Evolutionary conservation across 1,284 basidiomycete genomes (phyloP), one percentile per base, ranked within the genome.

Genomic region (Cryptococcus deneoformans): DNA sequence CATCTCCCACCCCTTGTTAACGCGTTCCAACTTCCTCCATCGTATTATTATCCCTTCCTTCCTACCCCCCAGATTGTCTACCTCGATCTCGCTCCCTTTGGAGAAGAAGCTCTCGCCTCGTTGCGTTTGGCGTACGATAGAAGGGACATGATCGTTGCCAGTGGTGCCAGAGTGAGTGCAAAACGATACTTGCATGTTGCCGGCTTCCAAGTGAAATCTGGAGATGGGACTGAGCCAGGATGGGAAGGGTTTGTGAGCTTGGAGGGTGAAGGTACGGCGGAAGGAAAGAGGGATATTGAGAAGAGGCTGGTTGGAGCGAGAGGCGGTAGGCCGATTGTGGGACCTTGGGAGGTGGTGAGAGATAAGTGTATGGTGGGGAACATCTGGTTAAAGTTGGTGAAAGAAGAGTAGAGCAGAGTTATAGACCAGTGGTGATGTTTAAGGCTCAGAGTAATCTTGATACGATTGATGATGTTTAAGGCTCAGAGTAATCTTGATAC

Each of bases 141-240:
- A 5, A 70, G 71, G 35, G 78, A 79, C 55, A 65, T 79, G 48
- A 72, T 70, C 0, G 69, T 70, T 5, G 60, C 74, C 4, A 72
- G 71, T 3, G 77, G 78, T 2, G 76, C 76, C 6, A 64, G 71
- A 37, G 44, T 79, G 20, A 67, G 66, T 11, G 75, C 77, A 43
- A 78, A 78, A 59, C 68, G 77, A 5, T 79, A 78, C 60, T 63
- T 79, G 5, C 72, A 78, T 54, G 77, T 78, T 2, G 71, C 75
- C 3, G 78, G 77, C 2, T 73, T 78, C 48, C 70, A 76, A 53
- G 62, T 77, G 34, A 48, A 51, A 8, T 29, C 51, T n/a, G 50
- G 50, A 4, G 20, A 48, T 14, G 39, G 50, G 2, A 50, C 57
- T 0, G 61, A 53, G 3, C 59, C 66, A 10, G 73, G 73, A 53